phyloP scores from a whole-genome alignment of 75 land plant species.

The Chamaecyparis obtusa region DNA sequence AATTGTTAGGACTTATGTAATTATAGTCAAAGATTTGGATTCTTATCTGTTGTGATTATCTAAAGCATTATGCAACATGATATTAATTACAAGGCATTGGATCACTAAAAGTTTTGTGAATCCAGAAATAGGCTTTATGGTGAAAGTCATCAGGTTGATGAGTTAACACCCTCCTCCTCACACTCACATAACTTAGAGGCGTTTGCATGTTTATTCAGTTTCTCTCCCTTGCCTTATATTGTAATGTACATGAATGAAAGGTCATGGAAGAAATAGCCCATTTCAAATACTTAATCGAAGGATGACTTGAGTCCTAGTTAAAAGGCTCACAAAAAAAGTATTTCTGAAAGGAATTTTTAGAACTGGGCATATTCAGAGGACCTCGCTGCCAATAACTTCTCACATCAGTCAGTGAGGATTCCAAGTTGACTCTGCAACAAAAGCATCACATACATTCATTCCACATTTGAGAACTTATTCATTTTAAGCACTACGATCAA shows the following conservation, averaged over 20 bases:
- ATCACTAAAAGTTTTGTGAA: background rate
- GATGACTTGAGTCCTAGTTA: background rate
- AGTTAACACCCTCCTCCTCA: background rate
- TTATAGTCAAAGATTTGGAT: background rate
- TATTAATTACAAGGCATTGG: background rate
- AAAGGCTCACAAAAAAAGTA: background rate
- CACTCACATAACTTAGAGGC: background rate
- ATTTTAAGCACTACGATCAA: background rate
- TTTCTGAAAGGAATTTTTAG: background rate
- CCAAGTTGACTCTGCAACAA: background rate
- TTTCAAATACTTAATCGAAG: background rate
- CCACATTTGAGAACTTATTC: background rate
- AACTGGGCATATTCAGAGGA: background rate
- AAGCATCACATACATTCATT: background rate
- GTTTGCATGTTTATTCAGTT: background rate
- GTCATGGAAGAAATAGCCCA: background rate
- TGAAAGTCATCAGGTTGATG: background rate
- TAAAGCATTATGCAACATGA: background rate
- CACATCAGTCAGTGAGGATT: background rate
- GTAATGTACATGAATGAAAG: background rate
- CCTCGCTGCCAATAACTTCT: background rate
- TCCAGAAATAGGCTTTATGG: background rate
- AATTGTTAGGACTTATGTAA: background rate
- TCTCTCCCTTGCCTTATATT: background rate
- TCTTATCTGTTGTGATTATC: background rate